Conservation (phyloP, 1,139 yeast genomes). For the Suhomyces coccinellae region DNA sequence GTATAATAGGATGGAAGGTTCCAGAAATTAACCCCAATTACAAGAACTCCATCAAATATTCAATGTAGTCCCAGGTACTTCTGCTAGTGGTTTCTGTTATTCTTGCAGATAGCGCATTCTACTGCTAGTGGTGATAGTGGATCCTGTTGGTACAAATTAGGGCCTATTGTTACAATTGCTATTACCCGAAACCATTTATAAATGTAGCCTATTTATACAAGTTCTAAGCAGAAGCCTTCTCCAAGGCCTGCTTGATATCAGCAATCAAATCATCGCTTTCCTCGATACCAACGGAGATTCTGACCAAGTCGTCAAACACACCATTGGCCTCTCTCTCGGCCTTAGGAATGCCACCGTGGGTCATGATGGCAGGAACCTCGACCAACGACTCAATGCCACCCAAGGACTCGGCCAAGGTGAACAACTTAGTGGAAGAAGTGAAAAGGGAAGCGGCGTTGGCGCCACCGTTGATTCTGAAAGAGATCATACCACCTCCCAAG, state of each 20-base stretch:
- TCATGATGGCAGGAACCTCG: constrained; percentile 91
- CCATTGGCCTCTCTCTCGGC: constrained; percentile 80
- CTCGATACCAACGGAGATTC: constrained; percentile 87
- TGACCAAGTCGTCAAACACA: constrained; percentile 77
- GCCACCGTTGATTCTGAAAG: constrained; percentile 84
- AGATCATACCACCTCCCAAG: constrained; percentile 90
- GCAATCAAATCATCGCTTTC: constrained; percentile 73
- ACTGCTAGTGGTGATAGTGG: too few species aligned
- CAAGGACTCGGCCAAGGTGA: constrained; percentile 85
- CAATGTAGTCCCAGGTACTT: too few species aligned
- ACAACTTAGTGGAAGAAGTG: constrained; percentile 71
- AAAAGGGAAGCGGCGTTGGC: constrained; percentile 73
- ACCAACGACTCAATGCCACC: constrained; percentile 88
- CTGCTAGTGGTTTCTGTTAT: too few species aligned
- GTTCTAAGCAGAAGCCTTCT: constrained; percentile 21
- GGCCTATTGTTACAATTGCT: too few species aligned
- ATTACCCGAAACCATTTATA: background rate
- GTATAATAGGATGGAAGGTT: too few species aligned
- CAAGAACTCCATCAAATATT: too few species aligned
- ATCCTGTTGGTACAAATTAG: too few species aligned
- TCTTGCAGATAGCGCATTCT: too few species aligned
- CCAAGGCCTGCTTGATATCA: constrained; percentile 74
- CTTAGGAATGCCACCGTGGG: constrained; percentile 88
- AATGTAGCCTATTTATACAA: constrained; percentile 5
- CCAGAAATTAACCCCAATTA: too few species aligned